Base-by-base conservation (phyloP, 2,329 filamentous ascomycete species). In the Sporothrix pallida region DNA sequence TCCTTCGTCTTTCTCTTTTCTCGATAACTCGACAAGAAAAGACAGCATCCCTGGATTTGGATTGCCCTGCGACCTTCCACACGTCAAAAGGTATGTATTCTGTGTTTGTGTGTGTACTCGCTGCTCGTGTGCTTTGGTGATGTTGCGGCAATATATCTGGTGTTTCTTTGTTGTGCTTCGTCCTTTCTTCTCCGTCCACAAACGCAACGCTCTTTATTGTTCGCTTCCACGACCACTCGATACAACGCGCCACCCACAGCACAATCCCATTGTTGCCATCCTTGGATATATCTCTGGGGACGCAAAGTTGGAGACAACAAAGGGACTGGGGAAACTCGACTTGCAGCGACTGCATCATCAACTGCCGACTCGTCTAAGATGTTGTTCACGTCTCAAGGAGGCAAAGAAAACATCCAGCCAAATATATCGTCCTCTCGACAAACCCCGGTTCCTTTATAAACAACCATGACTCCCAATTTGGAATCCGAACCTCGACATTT, bases 21-120 rank as follows among this genome's bases (percentile, higher is more conserved):
- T 56, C 54, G 15, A 54, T 42, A 10, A n/a, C 67, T 48, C 23
- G 23, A 67, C 20, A 58, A 23, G 20, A 58, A 69, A 52, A 42
- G 17, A 54, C 9, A n/a, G 67, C 65, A 52, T 68, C 71, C 74
- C 71, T 71, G 72, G 73, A 73, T 69, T 63, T 71, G 74, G 72
- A 75, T 56, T 73, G 72, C 74, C 17, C 62, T 50, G 37, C 42
- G 20, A 60, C 67, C n/a, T 52, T 42, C 12, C 48, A 62, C 54
- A 63, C 20, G 67, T 69, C 67, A 50, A 37, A 70, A 70, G 50
- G 65, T 71, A 23, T 52, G 56, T 60, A n/a, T 31, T 31, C 3
- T 37, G 48, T 54, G 9, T 69, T 3, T 37, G 7, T 37, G 31
- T 37, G 31, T 37, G 23, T 26, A 26, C 23, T 26, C 23, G 23